Evolutionary conservation across 345 rosid genomes (phyloP).

Genomic region (Combretum micranthum): DNA sequence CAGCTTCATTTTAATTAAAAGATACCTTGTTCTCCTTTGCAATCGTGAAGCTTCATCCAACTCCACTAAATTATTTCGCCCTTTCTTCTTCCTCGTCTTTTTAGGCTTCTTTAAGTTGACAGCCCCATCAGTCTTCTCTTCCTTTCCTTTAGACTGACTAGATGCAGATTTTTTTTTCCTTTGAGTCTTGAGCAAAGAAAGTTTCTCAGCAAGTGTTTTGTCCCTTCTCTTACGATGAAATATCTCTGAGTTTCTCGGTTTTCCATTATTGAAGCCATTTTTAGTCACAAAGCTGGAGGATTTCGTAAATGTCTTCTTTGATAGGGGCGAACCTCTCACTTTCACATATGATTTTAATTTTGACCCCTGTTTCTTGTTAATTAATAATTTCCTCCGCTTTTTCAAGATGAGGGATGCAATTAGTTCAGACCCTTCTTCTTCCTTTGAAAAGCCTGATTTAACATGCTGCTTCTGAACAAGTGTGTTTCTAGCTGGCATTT

Average conservation of each 20-base stretch:
- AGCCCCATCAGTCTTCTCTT: conserved; percentile 16
- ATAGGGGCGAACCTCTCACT: conserved; percentile 13
- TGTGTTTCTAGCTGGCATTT: conserved; percentile 29
- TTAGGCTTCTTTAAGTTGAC: conserved; percentile 26
- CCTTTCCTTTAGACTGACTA: conserved; percentile 7
- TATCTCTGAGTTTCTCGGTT: conserved; percentile 8
- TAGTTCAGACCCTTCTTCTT: conserved; percentile 31
- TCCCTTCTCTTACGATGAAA: conserved; percentile 13
- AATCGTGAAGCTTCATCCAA: conserved; percentile 68
- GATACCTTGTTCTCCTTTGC: conserved; percentile 85
- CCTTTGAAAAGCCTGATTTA: conserved; percentile 24
- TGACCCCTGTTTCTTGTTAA: conserved; percentile 15
- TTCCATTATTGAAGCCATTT: conserved; percentile 17
- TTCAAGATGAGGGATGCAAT: conserved; percentile 34
- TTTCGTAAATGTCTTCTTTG: conserved; percentile 18
- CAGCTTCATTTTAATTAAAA: conserved; percentile 85
- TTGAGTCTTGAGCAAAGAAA: conserved; percentile 9
- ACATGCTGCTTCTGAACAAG: conserved; percentile 17
- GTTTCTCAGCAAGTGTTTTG: conserved; percentile 24
- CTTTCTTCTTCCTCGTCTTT: conserved; percentile 47
- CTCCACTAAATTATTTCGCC: conserved; percentile 39
- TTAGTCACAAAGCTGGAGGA: conserved; percentile 17
- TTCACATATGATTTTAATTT: conserved; percentile 24
- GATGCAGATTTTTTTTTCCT: not conserved
- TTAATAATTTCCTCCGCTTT: conserved; percentile 16